Base-by-base conservation (phyloP, 1,139 yeast genomes). In the Candida anutae region DNA sequence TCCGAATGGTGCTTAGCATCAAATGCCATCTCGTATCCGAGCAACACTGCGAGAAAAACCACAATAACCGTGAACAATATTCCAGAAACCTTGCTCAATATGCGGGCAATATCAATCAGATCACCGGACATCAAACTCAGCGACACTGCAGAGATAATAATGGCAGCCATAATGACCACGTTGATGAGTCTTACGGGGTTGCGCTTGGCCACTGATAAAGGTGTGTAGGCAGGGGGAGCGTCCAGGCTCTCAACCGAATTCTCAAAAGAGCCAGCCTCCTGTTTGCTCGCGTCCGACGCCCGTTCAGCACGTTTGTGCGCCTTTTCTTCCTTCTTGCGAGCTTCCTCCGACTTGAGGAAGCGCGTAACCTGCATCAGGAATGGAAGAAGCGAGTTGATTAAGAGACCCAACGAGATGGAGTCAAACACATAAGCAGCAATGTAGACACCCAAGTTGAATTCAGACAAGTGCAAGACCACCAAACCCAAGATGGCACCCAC, bases 371-470 rank as follows among this genome's bases (percentile, higher is more conserved):
- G n/a, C 8, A 17, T 17, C 19, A 42, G 16, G 22, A 36, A 35
- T 4, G 40, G 43, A 25, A 37, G 31, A 8, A 34, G n/a, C 13
- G 37, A n/a, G 22, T 35, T 43, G 16, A 42, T 37, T 9, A 42
- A 28, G 11, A 44, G 21, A 17, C 52, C 51, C 17, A 46, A 25
- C 5, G 48, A 39, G 15, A 42, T 31, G 8, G 43, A 34, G 27
- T 47, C 48, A 21, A 44, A 40, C 13, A 42, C 29, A 23, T 42
- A 46, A 3, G 50, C 33, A 5, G 44, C 48, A 28, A 42, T 43
- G 17, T 34, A 38, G 8, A 40, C 21, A 3, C 36, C 33, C 12
- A 15, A 11, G 22, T 32, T 33, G 13, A 37, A 35, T 2, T 16
- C 23, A 3, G 22, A 16, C 6, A 25, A 24, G 5, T 36, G 28